Base-by-base conservation (phyloP, 2,329 filamentous ascomycete genomes). In the Cryoendolithus antarcticus region DNA sequence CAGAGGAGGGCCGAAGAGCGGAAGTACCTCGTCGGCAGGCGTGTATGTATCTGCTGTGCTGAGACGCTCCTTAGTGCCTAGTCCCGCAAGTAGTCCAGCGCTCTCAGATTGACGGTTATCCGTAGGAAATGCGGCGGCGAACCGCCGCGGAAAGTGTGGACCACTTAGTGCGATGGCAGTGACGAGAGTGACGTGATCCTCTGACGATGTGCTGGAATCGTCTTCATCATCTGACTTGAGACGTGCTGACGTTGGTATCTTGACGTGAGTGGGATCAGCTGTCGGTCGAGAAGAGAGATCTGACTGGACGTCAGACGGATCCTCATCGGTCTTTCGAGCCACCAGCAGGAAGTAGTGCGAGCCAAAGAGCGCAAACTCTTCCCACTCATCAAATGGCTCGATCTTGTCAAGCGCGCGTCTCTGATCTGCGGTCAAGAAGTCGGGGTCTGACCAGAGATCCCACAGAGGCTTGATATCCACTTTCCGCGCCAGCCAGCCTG, bases 321-420 rank as follows among this genome's bases (percentile, higher is more conserved):
- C 10, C 4, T 10, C 10, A 4, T 13, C 27, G 13, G 21, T 19
- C 39, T 62, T 75, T 31, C 64, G 70, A 9, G 85, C 84, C 37
- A 76, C 67, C 6, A 93, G 67, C 32, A 95, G 62, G 49, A 88
- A 82, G 60, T 94, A 93, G 59, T 95, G 88, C 28, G 78, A 77
- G 2, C 75, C 77, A 58, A 93, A 94, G 1, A 94, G 66, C 2
- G 82, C 78, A 55, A 95, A 86, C 53, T 95, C 89, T 60, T 96
- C 89, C 86, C 86, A 94, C 61, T 95, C 88, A 58, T 96, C 89
- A 54, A 96, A 95, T 1, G 81, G 77, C 54, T 95, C 89, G 10
- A 86, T 61, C 1, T 63, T 55, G 49, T 94, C 80, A 9, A 95
- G 62, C 8, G 62, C 63, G 29, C 57, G 63, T 45, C 84, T 72